These are phyloP conservation scores for Calonectria fujianensis DNA, from an alignment of 2,329 filamentous ascomycete genomes.

Conservation along the genomic window DNA sequence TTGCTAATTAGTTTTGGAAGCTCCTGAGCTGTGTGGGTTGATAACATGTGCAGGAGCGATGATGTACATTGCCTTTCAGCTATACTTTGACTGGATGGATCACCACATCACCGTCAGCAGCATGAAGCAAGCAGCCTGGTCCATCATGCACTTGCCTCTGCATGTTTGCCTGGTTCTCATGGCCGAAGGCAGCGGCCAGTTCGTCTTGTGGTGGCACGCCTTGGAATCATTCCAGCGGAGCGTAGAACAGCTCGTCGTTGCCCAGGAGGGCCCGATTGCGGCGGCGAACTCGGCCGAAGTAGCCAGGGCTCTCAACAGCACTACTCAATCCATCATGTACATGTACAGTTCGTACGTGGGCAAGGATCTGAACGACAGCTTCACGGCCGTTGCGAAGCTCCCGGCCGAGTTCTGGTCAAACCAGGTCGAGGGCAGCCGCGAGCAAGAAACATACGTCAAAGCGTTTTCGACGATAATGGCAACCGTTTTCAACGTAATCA, in stretches of 20 bases:
- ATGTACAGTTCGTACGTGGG: background rate
- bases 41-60: slow-evolving; percentile 30
- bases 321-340: background rate
- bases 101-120: slow-evolving; percentile 29
- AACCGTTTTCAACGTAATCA: slow-evolving; percentile 20
- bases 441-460: background rate
- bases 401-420: slow-evolving; percentile 2
- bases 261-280: background rate
- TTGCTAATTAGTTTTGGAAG: slow-evolving; percentile 5
- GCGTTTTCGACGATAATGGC: background rate
- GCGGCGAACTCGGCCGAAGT: background rate
- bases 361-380: background rate
- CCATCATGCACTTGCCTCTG: slow-evolving; percentile 26
- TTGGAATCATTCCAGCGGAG: slow-evolving; percentile 6
- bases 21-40: slow-evolving; percentile 29
- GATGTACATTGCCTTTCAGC: slow-evolving; percentile 34
- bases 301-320: background rate
- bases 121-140: slow-evolving; percentile 29
- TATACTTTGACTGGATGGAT: slow-evolving; percentile 43
- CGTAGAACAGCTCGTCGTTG: background rate
- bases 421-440: background rate
- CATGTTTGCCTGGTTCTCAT: slow-evolving; percentile 31
- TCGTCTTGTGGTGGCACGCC: slow-evolving; percentile 33
- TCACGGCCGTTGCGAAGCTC: background rate
- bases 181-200: slow-evolving; percentile 37